Base-by-base conservation (phyloP, 1,284 basidiomycete genomes). In the Papiliotrema flavescens region DNA sequence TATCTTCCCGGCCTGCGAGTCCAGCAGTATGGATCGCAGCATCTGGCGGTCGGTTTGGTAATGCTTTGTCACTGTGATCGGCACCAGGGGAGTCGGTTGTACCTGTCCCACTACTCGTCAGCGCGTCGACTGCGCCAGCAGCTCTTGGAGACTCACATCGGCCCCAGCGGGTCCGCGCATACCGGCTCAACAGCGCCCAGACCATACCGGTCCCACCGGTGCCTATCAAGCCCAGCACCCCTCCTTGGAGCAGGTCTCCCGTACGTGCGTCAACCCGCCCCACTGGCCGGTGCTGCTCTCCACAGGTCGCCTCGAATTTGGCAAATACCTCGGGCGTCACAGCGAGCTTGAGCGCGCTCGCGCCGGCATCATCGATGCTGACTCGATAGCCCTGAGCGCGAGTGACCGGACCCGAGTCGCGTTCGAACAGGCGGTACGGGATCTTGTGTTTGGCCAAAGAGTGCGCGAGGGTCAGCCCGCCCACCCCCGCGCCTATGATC, bases 401-500 rank as follows among this genome's bases (percentile, higher is more conserved):
- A 7, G 36, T 2, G 22, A 39, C n/a, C 2, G 20, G 5, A 22
- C 47, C 44, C 2, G 34, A 7, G 43, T 62, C 60, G 2, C 60
- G 53, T 47, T 62, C 60, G 49, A 48, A 62, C 8, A 62, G 41
- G 9, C 42, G 14, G 45, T 47, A 62, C 3, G 60, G 60, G 44
- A 62, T 56, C 11, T 44, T 7, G 22, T 53, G 53, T 22, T 48
- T 41, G 23, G 58, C 56, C 17, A 79, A 69, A 24, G 74, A 58
- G n/a, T 70, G 64, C 26, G 74, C 74, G 17, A 78, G 71, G 8
- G 67, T 73, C 20, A 78, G 69, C 22, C 78, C 77, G 8, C 67
- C 65, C 9, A 71, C 72, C 7, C 76, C 78, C 26, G 66, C 69
- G 23, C 74, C 73, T 28, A 75, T 63, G 22, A 76, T 73, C 22